Base-by-base conservation (phyloP, 495 filamentous ascomycete species). In the Tuber borchii region DNA sequence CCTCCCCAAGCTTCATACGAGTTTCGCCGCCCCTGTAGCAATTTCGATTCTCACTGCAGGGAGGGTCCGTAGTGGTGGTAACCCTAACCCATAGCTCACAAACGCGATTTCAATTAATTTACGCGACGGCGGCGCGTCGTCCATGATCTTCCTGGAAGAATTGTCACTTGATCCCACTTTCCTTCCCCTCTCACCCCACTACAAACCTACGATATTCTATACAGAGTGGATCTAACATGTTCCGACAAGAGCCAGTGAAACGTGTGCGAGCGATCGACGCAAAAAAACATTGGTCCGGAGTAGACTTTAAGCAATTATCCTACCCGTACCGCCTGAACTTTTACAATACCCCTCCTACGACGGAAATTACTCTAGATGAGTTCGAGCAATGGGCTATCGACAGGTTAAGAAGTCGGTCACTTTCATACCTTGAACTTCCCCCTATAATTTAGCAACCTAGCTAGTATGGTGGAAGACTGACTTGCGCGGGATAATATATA, bases 341-440 rank as follows among this genome's bases (percentile, higher is more conserved):
- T 85, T 99, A 99, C 85, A 87, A 88, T 40, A 87, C 87, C 34
- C 94, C 96, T 44, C 96, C 96, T 0, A 97, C 93, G 1, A 91
- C 91, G 39, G 96, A 99, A 79, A 93, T 99, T 84, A 97, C 93
- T 5, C 90, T 99, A 69, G 96, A 99, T 84, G 89, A 98, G 81
- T 99, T 99, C 82, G 96, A 99, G 82, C 93, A 97, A 88, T 99
- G 96, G 96, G 96, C 95, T n/a, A 97, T 99, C 80, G 90, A 96
- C 81, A 88, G 96, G 70, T 80, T 99, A 76, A 90, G 91, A 80
- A 86, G 93, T 95, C 85, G 72, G 84, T 78, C 40, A 34, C 39
- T 16, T 73, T 39, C 43, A 34, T 31, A 34, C 44, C 20, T 31
- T 39, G 6, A 26, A 17, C 40, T 40, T 43, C 20, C 71, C 44